Evolutionary conservation across 2,329 filamentous ascomycete genomes (phyloP).

Genomic region (Metarhizium humberi): DNA sequence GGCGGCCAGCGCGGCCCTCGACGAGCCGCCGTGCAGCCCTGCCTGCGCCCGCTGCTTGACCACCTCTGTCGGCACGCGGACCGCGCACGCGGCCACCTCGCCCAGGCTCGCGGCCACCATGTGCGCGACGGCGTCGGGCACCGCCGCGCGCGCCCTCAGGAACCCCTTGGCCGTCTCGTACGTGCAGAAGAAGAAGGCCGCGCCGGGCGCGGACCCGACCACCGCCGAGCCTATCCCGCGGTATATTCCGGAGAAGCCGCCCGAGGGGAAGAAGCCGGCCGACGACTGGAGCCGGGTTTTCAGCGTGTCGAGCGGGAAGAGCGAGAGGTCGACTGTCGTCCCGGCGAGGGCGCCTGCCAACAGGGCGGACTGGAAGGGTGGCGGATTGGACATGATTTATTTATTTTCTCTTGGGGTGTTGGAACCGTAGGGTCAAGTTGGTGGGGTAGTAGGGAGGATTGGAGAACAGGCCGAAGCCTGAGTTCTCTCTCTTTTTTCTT

Average conservation of each 20-base stretch:
- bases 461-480: no score
- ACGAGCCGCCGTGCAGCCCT: constrained; percentile 65
- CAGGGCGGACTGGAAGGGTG: constrained; percentile 51
- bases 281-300: constrained; percentile 93
- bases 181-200: constrained; percentile 94
- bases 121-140: constrained; percentile 43
- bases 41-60: constrained; percentile 96
- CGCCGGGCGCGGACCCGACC: constrained; percentile 84
- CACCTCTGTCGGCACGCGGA: constrained; percentile 91
- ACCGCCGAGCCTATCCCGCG: constrained; percentile 82
- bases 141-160: constrained; percentile 14
- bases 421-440: no score
- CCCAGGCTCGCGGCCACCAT: constrained; percentile 81
- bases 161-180: constrained; percentile 66
- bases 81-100: constrained; percentile 84
- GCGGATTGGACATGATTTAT: constrained; percentile 7
- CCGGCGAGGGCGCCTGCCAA: constrained; percentile 84
- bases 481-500: no score
- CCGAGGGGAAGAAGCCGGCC: constrained; percentile 66
- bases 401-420: background rate
- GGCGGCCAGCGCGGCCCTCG: constrained; percentile 54
- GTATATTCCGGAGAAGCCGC: constrained; percentile 89
- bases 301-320: constrained; percentile 96
- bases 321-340: constrained; percentile 90
- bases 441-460: no score